Conservation (phyloP, 2,329 filamentous ascomycete genomes). For the Fusarium piperis region DNA sequence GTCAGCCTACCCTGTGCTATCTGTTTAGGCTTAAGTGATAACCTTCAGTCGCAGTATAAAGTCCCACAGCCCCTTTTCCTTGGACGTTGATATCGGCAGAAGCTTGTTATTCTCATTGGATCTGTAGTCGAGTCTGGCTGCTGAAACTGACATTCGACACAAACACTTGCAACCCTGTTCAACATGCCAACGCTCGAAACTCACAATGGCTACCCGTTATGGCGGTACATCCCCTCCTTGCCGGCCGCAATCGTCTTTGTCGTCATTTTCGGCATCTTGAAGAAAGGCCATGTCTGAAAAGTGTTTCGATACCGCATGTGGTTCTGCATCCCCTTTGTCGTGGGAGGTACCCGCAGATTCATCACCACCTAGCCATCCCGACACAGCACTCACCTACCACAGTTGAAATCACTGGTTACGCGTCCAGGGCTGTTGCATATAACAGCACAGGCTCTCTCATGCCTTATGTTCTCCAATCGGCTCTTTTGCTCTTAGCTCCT, state of each 20-base stretch:
- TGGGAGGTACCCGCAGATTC: conserved; percentile 49
- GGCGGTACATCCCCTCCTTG: conserved; percentile 52
- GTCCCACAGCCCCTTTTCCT: not conserved
- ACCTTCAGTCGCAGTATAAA: not conserved
- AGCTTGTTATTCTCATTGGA: not conserved
- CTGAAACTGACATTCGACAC: not conserved
- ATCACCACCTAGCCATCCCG: no score
- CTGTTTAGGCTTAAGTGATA: not conserved
- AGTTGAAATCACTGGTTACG: not conserved
- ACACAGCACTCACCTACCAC: not conserved
- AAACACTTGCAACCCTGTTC: not conserved
- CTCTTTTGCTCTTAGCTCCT: conserved; percentile 54
- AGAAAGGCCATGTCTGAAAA: conserved; percentile 53
- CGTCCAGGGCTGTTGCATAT: not conserved
- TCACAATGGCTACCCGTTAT: conserved; percentile 37
- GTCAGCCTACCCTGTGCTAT: not conserved
- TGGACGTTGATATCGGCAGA: not conserved
- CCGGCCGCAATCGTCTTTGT: conserved; percentile 57
- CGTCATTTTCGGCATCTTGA: conserved; percentile 54
- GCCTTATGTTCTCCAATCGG: conserved; percentile 52
- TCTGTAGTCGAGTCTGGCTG: not conserved
- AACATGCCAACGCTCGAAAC: conserved; percentile 35
- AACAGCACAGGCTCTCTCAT: not conserved
- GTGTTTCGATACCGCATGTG: conserved; percentile 56
- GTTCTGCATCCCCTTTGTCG: conserved; percentile 59